A percentile compares a stretch with the other conserved stretches of the same genome.
Evolutionary conservation across 441 rosid species (phyloP).

Genomic region (Metrosideros polymorpha): DNA sequence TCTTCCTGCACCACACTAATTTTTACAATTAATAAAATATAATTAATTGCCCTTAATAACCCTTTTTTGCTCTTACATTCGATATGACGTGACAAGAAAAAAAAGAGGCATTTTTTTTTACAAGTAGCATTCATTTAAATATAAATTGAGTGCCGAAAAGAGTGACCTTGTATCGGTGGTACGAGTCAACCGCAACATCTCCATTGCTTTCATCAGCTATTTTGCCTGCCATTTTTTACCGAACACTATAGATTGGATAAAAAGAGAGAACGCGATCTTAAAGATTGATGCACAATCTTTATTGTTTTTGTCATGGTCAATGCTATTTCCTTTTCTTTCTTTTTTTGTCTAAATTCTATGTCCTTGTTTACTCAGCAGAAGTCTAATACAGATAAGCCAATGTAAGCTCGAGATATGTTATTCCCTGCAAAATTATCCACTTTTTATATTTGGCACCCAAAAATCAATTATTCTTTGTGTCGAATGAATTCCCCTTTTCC

Average conservation of each 20-base stretch:
- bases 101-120: not conserved
- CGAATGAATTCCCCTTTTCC: not conserved
- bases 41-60: not conserved
- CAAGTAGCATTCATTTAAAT: not conserved
- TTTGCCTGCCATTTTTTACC: not conserved
- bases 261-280: not conserved
- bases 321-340: no score
- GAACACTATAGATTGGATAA: not conserved
- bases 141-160: not conserved
- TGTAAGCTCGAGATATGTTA: not conserved
- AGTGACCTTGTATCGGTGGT: conserved; percentile 4
- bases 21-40: no score
- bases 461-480: no score
- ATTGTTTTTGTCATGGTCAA: not conserved
- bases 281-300: not conserved
- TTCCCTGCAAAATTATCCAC: not conserved
- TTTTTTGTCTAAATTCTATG: no score
- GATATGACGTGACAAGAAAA: not conserved
- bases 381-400: not conserved
- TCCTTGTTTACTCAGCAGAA: not conserved
- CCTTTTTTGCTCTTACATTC: not conserved
- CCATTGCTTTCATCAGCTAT: conserved; percentile 5
- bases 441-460: not conserved
- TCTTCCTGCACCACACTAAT: not conserved
- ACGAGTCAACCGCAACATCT: conserved; percentile 4